Base-by-base conservation (phyloP, 1,139 yeast genomes). In the Tardiomyces depauwii region DNA sequence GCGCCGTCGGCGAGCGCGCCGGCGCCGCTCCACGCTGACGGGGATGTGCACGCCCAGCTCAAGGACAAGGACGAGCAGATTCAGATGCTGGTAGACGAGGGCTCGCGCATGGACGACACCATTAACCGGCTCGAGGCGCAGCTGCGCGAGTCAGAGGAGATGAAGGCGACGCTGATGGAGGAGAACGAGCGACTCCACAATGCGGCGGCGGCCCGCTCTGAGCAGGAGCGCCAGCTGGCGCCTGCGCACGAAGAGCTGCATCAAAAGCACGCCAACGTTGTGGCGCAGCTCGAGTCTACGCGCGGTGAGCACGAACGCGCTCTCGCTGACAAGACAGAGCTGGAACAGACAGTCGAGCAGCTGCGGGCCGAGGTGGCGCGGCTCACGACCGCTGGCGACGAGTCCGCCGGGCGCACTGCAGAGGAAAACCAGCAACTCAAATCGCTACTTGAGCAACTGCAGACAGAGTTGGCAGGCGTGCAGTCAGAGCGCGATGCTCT, bases 181-280 rank as follows among this genome's bases (percentile, higher is more conserved):
- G 64, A 61, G 46, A 61, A 61, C 44, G 60, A 55, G 6, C 55
- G 61, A 25, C 52, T 61, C 27, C 62, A 60, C 38, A n/a, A 36
- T 2, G 21, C 39, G n/a, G 21, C 39, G 4, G 18, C 2, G 11
- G 18, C 39, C 10, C 4, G 16, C 16, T 30, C 16, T 4, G 30
- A 27, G 30, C 9, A 27, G 30, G 36, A 30, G 16, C n/a, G 36
- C n/a, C 36, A 30, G 36, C 5, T 14, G 36, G 36, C 10, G 3
- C 16, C n/a, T 30, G 36, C 5, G 16, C 41, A 44, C 2, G 49
- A 45, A n/a, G 56, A 57, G 39, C 49, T 56, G 51, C 18, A 13
- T 5, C 39, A 36, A 16, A n/a, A 36, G 19, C 39, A 36, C 39
- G 39, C 39, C 11, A 10, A 30, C 36, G 16, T 11, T 3, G 10